phyloP scores from a whole-genome alignment of 495 filamentous ascomycete genomes.

The Aspergillus diversus region DNA sequence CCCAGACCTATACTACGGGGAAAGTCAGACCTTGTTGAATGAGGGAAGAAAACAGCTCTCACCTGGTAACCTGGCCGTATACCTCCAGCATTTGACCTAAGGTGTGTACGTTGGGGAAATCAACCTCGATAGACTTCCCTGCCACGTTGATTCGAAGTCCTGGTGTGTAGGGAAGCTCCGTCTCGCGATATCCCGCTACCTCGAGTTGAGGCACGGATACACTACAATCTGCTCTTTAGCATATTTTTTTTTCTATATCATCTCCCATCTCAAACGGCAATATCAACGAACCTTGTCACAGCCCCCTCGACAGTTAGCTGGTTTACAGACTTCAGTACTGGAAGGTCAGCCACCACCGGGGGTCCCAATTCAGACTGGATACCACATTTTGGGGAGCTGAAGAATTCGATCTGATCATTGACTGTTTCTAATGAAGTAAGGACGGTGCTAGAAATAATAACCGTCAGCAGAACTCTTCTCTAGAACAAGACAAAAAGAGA shows the following conservation, averaged over 20 bases:
- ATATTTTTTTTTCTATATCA: background rate
- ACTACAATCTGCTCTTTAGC: background rate
- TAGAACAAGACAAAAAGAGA: background rate
- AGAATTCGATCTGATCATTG: background rate
- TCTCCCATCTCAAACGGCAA: background rate
- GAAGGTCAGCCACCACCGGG: slow-evolving; percentile 5
- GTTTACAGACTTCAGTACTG: background rate
- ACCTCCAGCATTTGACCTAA: background rate
- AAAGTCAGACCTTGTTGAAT: background rate
- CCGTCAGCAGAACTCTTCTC: background rate
- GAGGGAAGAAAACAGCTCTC: background rate
- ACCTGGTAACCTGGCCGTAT: slow-evolving; percentile 1
- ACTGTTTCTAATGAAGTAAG: background rate
- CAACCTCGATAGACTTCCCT: background rate
- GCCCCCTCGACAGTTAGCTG: background rate
- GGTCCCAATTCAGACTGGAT: background rate
- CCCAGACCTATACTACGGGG: background rate
- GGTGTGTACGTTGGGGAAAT: slow-evolving; percentile 8
- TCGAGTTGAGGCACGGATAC: slow-evolving; percentile 3
- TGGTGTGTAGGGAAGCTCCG: background rate
- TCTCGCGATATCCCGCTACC: background rate
- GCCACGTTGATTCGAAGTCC: background rate
- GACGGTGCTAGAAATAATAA: background rate
- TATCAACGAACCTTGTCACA: background rate
- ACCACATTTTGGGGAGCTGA: background rate